A percentile compares a stretch with the other conserved stretches of the same genome.
These are phyloP conservation scores for Myriosclerotinia curreyana DNA, from an alignment of 2,329 filamentous ascomycete species.

Conservation along the genomic window DNA sequence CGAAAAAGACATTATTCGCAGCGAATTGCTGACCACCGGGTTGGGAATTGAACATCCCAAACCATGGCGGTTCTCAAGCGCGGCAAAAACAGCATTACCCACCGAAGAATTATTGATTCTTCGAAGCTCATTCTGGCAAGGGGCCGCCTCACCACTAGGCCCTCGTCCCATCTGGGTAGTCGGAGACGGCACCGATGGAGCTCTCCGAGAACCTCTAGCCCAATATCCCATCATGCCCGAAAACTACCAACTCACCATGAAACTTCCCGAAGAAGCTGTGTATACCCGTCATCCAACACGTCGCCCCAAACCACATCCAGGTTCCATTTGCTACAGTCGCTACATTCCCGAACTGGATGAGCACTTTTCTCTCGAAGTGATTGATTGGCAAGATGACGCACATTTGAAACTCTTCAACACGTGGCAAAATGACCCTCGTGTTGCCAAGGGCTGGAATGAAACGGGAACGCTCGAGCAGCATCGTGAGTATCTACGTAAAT, in stretches of 20 bases:
- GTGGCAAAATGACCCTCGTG: slow-evolving; percentile 82
- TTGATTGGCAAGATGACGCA: slow-evolving; percentile 62
- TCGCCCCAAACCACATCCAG: slow-evolving; percentile 66
- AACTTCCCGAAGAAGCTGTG: slow-evolving; percentile 29
- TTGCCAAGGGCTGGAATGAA: slow-evolving; percentile 77
- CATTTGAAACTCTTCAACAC: slow-evolving; percentile 70
- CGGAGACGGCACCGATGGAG: slow-evolving; percentile 24
- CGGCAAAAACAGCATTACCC: neutral
- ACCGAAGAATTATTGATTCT: slow-evolving; percentile 47
- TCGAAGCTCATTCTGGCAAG: slow-evolving; percentile 65
- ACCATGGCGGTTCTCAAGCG: slow-evolving; percentile 20
- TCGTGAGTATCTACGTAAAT: slow-evolving; percentile 60
- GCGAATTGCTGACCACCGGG: slow-evolving; percentile 38
- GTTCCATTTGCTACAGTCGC: slow-evolving; percentile 71
- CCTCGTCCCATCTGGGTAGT: slow-evolving; percentile 57
- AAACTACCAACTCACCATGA: slow-evolving; percentile 44
- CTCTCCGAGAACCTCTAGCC: slow-evolving; percentile 42
- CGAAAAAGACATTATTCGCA: slow-evolving; percentile 33
- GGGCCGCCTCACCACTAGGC: slow-evolving; percentile 65
- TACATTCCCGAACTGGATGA: slow-evolving; percentile 74
- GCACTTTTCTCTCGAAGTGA: slow-evolving; percentile 72
- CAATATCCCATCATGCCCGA: slow-evolving; percentile 44
- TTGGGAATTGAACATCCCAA: slow-evolving; percentile 28
- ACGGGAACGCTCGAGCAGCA: slow-evolving; percentile 74
- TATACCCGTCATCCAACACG: slow-evolving; percentile 69